Base-by-base conservation (phyloP, 441 rosid species). In the Mallotus japonicus region DNA sequence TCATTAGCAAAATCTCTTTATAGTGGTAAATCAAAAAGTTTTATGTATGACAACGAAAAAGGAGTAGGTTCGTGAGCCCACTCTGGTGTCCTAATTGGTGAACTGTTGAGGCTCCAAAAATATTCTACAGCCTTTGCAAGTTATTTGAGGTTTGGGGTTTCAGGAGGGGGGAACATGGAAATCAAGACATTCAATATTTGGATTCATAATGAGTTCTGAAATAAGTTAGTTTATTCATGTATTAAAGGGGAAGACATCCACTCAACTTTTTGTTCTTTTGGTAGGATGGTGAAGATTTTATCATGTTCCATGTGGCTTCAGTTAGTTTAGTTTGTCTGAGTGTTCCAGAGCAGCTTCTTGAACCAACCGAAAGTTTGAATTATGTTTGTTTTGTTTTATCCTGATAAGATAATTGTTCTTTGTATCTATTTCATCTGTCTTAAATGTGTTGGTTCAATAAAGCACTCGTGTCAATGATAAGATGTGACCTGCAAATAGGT, bases 1-100 rank as follows among this genome's bases (percentile, higher is more conserved):
- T 69, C 73, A 34, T 19, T 75, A 54, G 73, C 78, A 24, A 62
- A 75, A 69, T 69, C 73, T 62, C 54, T 75, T 32, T 63, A 63
- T 54, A 46, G 74, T 64, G 67, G 66, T 37, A 70, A 46, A 70
- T 76, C 78, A 16, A 76, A 57, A 24, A 76, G 75, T 70, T 70
- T 76, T 57, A 46, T 71, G 59, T 28, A 44, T 11, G 61, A 65
- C 56, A 62, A 46, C 19, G 61, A 70, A 34, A 70, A 17, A 58
- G 22, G 67, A 70, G 60, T 76, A 70, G 60, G 64, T 40, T 50
- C 50, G 47, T 22, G 32, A 67, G 20, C 8, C 16, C 56, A 62
- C 24, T 34, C 24, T 71, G n/a, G 50, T 34, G 71, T 67, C 34
- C 28, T 1, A 58, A 34, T 34, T 20, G 32, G 13, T 57, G 72